These are phyloP conservation scores for Rubia yunnanensis DNA, from an alignment of 257 asterid species.

Conservation along the genomic window DNA sequence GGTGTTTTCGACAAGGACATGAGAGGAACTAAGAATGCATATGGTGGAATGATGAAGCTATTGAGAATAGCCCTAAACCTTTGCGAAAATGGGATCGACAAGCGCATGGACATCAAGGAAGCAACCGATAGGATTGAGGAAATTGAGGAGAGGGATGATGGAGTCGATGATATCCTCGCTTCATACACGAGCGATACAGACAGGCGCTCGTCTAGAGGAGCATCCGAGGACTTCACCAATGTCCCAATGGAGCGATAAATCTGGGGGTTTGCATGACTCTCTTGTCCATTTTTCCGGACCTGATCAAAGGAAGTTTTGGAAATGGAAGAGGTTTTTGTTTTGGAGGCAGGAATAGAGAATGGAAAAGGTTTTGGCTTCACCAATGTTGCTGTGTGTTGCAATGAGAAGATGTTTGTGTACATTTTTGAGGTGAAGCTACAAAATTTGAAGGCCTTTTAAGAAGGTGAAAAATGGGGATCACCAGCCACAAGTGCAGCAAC, in stretches of 20 bases:
- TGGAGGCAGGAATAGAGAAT: slow-evolving; percentile 7
- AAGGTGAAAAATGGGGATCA: slow-evolving; percentile 4
- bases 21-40: slow-evolving; percentile 24
- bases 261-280: neutral
- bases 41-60: slow-evolving; percentile 59
- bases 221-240: slow-evolving; percentile 40
- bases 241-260: slow-evolving; percentile 8
- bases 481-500: neutral
- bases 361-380: slow-evolving; percentile 10
- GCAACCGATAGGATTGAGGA: slow-evolving; percentile 56
- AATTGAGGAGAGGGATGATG: slow-evolving; percentile 39
- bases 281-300: neutral
- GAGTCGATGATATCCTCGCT: slow-evolving; percentile 37
- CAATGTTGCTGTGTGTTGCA: neutral
- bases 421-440: slow-evolving; percentile 12
- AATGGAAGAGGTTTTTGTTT: neutral
- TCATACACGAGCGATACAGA: slow-evolving; percentile 40
- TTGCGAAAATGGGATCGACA: slow-evolving; percentile 47
- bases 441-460: neutral
- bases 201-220: slow-evolving; percentile 46
- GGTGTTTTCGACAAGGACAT: slow-evolving; percentile 61
- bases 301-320: slow-evolving; percentile 6
- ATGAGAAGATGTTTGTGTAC: neutral
- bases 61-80: slow-evolving; percentile 55
- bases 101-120: slow-evolving; percentile 57